Conservation (phyloP, 2,329 filamentous ascomycete species). For the Davidsoniella neocaledoniae region DNA sequence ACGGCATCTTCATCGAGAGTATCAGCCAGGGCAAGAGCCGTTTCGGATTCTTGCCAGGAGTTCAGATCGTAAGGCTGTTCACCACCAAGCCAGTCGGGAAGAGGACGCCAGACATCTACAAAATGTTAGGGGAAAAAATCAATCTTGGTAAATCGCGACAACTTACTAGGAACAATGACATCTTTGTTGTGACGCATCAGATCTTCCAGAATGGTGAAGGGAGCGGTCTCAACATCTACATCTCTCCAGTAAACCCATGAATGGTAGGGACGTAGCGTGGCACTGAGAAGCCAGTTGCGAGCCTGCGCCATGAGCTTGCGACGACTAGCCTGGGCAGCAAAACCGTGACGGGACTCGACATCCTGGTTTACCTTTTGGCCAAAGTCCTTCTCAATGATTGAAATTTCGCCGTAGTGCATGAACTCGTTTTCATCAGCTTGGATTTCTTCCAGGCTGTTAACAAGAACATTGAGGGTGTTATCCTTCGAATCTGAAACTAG, state of each 20-base stretch:
- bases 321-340: constrained; percentile 83
- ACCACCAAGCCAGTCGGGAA: constrained; percentile 95
- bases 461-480: constrained; percentile 61
- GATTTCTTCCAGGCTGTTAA: constrained; percentile 57
- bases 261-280: constrained; percentile 81
- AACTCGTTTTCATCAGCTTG: constrained; percentile 66
- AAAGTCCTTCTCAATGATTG: constrained; percentile 97
- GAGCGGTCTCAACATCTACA: constrained; percentile 93
- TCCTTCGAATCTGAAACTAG: constrained; percentile 96
- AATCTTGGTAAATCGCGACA: neutral
- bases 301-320: constrained; percentile 97
- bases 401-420: constrained; percentile 86
- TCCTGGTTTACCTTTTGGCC: constrained; percentile 96
- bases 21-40: constrained; percentile 79
- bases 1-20: constrained; percentile 95
- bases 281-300: constrained; percentile 89
- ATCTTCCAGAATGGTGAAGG: constrained; percentile 91
- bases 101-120: constrained; percentile 92
- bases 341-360: constrained; percentile 92
- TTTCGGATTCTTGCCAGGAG: constrained; percentile 98
- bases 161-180: constrained; percentile 92
- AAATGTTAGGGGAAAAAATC: constrained; percentile 16
- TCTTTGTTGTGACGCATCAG: constrained; percentile 98
- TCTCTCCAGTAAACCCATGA: constrained; percentile 99
- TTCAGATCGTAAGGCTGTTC: constrained; percentile 98